These are phyloP conservation scores for Penicillium italicum DNA, from an alignment of 2,329 filamentous ascomycete genomes.

Conservation along the genomic window DNA sequence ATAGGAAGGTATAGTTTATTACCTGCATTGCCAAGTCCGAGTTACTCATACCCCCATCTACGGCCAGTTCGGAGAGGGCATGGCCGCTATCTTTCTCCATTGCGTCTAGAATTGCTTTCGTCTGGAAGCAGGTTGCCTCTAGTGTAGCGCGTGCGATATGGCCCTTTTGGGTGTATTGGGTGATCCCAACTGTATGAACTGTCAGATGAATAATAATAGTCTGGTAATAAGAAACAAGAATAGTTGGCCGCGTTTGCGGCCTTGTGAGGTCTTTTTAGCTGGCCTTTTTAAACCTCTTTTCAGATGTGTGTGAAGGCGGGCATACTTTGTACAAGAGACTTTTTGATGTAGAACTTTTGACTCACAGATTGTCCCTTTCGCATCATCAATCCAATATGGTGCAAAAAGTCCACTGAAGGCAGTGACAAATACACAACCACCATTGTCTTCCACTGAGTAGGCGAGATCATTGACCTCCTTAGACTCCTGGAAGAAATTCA, in stretches of 20 bases:
- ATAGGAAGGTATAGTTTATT: constrained; percentile 13
- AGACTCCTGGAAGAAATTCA: constrained; percentile 59
- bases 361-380: constrained; percentile 79
- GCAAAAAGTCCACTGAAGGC: constrained; percentile 89
- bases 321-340: no score
- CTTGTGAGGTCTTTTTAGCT: no score
- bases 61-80: constrained; percentile 70
- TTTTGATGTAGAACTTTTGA: no score
- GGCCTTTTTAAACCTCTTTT: no score
- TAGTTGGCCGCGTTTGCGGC: no score
- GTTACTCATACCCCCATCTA: constrained; percentile 86
- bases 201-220: constrained; percentile 4
- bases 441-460: constrained; percentile 66
- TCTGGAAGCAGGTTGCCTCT: constrained; percentile 89
- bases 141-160: constrained; percentile 86
- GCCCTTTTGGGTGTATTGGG: constrained; percentile 76
- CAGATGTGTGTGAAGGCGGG: no score
- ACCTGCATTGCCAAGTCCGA: constrained; percentile 83
- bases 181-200: constrained; percentile 63
- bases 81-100: constrained; percentile 85
- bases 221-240: constrained; percentile 12
- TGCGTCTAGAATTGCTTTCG: constrained; percentile 84
- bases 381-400: constrained; percentile 92
- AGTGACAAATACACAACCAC: constrained; percentile 81
- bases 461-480: constrained; percentile 63